phyloP scores from a whole-genome alignment of 176 grass and related monocot species.

The Musa beccarii region DNA sequence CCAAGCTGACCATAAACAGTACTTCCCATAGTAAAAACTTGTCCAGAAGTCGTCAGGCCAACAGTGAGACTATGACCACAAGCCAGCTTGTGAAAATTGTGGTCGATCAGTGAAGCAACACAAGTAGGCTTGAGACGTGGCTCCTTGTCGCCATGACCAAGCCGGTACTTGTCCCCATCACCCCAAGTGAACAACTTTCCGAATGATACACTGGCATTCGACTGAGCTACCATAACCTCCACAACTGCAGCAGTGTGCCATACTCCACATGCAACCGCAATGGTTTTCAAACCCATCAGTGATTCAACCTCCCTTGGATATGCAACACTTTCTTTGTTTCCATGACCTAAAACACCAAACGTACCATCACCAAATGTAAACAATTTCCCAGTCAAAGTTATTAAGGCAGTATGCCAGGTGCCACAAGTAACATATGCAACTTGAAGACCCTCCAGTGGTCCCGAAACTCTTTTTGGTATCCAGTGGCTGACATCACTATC shows the following conservation, averaged over 20 bases:
- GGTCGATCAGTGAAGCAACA: slow-evolving; percentile 78
- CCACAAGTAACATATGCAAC: slow-evolving; percentile 84
- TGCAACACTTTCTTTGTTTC: slow-evolving; percentile 51
- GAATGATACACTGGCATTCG: slow-evolving; percentile 49
- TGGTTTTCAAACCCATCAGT: slow-evolving; percentile 64
- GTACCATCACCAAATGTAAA: slow-evolving; percentile 96
- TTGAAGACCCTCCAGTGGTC: slow-evolving; percentile 60
- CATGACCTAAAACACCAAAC: slow-evolving; percentile 94
- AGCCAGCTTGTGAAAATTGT: slow-evolving; percentile 69
- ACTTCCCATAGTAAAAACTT: slow-evolving; percentile 85
- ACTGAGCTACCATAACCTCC: slow-evolving; percentile 75
- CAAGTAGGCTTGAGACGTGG: slow-evolving; percentile 78
- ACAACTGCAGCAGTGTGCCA: slow-evolving; percentile 93
- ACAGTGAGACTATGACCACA: slow-evolving; percentile 90
- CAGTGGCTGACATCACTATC: slow-evolving; percentile 74
- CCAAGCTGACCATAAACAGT: slow-evolving; percentile 90
- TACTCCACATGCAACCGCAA: slow-evolving; percentile 75
- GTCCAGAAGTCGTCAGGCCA: slow-evolving; percentile 75
- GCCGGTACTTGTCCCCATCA: slow-evolving; percentile 89
- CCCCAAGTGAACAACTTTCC: slow-evolving; percentile 99
- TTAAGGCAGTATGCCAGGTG: slow-evolving; percentile 89
- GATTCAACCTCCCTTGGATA: slow-evolving; percentile 77
- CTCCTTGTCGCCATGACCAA: slow-evolving; percentile 96
- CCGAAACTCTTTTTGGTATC: slow-evolving; percentile 96
- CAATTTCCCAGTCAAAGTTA: slow-evolving; percentile 61